phyloP scores from a whole-genome alignment of 352 stramenopile species.

The Saprolegnia parasitica region DNA sequence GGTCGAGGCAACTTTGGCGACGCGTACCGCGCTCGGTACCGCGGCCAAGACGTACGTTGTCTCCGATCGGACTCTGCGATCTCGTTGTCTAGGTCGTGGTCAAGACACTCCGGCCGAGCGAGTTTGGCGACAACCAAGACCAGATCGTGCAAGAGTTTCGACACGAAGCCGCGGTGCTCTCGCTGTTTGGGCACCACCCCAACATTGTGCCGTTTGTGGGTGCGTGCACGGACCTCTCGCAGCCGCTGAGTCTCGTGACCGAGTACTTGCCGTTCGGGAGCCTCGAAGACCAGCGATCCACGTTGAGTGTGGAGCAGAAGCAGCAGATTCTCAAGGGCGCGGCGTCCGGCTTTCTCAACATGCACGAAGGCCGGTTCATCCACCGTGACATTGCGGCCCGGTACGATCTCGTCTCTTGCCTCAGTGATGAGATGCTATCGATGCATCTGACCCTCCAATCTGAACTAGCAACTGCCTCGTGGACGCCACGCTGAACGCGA shows the following conservation, averaged over 20 bases:
- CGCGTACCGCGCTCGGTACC: conserved; percentile 54
- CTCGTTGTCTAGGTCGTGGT: conserved; percentile 46
- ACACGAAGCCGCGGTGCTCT: conserved; percentile 70
- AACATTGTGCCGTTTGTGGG: conserved; percentile 79
- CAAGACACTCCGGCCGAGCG: conserved; percentile 69
- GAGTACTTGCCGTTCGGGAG: conserved; percentile 67
- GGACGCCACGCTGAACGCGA: conserved; percentile 50
- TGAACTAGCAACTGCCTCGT: conserved; percentile 64
- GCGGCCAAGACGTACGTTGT: conserved; percentile 43
- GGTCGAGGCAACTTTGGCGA: conserved; percentile 76
- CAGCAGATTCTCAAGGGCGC: conserved; percentile 69
- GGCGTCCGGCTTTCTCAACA: conserved; percentile 68
- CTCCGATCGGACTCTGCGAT: neutral
- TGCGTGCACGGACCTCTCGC: conserved; percentile 61
- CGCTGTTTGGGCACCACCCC: conserved; percentile 79
- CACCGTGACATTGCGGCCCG: conserved; percentile 73
- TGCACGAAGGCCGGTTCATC: conserved; percentile 81
- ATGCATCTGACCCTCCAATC: conserved; percentile 32
- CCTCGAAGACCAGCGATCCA: conserved; percentile 60
- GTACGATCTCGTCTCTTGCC: neutral
- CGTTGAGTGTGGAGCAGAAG: conserved; percentile 42
- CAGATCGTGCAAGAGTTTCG: conserved; percentile 80
- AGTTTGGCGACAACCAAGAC: conserved; percentile 65
- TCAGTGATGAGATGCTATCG: neutral
- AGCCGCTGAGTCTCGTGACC: conserved; percentile 61